Evolutionary conservation across 2,329 filamentous ascomycete species (phyloP).

Genomic region (Xylaria sp.): DNA sequence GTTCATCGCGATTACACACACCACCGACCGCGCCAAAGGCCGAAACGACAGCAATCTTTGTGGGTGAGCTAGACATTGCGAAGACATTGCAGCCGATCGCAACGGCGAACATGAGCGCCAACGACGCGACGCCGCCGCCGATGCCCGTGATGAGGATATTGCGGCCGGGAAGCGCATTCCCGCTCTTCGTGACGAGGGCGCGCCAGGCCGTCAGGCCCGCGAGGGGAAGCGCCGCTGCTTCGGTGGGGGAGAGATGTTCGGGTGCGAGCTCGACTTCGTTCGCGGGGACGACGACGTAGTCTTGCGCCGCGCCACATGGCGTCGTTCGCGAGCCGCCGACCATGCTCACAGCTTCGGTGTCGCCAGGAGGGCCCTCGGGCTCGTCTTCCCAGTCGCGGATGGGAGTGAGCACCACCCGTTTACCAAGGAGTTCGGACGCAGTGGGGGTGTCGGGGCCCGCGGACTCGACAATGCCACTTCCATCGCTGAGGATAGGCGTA

Average conservation of each 20-base stretch:
- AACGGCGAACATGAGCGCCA: conserved; percentile 72
- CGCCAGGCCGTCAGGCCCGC: conserved; percentile 86
- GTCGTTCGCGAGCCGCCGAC: conserved; percentile 63
- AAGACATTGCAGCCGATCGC: conserved; percentile 72
- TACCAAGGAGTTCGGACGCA: conserved; percentile 37
- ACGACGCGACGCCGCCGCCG: conserved; percentile 83
- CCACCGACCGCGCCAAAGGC: conserved; percentile 73
- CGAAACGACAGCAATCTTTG: conserved; percentile 69
- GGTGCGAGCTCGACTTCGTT: conserved; percentile 73
- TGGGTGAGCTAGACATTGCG: conserved; percentile 68
- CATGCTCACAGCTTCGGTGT: conserved; percentile 60
- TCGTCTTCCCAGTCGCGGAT: conserved; percentile 69
- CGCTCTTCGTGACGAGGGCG: conserved; percentile 74
- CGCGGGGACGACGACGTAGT: conserved; percentile 64
- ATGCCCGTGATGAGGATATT: conserved; percentile 88
- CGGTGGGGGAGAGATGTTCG: conserved; percentile 61
- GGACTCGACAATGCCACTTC: conserved; percentile 65
- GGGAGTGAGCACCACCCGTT: conserved; percentile 73
- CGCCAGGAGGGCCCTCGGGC: conserved; percentile 65
- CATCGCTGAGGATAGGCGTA: conserved; percentile 76
- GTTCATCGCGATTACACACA: conserved; percentile 71
- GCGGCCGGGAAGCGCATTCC: conserved; percentile 52
- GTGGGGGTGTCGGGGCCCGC: conserved; percentile 47
- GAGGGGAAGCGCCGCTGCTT: conserved; percentile 79
- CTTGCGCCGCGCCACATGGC: conserved; percentile 63